These are phyloP conservation scores for Dovyalis caffra DNA, from an alignment of 345 rosid species.

Conservation along the genomic window DNA sequence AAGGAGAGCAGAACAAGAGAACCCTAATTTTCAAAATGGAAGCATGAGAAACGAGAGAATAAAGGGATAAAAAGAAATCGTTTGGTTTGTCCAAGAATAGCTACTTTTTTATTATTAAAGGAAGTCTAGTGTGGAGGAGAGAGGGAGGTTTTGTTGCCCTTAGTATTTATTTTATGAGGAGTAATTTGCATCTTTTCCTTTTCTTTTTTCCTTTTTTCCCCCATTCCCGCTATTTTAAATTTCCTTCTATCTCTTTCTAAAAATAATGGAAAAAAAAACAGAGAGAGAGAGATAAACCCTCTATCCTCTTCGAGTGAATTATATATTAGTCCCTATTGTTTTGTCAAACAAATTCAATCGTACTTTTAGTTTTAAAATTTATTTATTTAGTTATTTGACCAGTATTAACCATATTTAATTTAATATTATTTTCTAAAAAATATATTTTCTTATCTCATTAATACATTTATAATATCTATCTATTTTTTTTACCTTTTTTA, in stretches of 20 bases:
- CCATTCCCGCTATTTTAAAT: not conserved
- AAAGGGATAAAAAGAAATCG: slow-evolving; percentile 18
- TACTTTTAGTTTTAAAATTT: too few relatives aligned
- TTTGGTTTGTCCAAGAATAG: slow-evolving; percentile 38
- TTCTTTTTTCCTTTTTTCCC: not conserved
- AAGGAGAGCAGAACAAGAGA: slow-evolving; percentile 25
- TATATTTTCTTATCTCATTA: too few relatives aligned
- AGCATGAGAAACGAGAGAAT: not conserved
- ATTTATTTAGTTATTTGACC: too few relatives aligned
- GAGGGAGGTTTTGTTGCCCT: slow-evolving; percentile 16
- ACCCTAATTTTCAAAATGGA: slow-evolving; percentile 50
- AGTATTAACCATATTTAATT: too few relatives aligned
- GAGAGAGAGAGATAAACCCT: too few relatives aligned
- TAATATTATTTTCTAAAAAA: too few relatives aligned
- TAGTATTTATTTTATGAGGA: not conserved
- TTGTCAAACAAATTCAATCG: too few relatives aligned
- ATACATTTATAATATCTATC: too few relatives aligned
- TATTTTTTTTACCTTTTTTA: too few relatives aligned
- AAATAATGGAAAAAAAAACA: too few relatives aligned
- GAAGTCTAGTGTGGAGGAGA: slow-evolving; percentile 1
- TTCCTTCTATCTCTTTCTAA: not conserved
- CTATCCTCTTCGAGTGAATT: too few relatives aligned
- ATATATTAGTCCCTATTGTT: too few relatives aligned
- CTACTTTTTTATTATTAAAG: slow-evolving; percentile 14
- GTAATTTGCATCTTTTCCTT: not conserved